Evolutionary conservation across 2,329 filamentous ascomycete species (phyloP).

Genomic region (Karstenula rhodostoma): DNA sequence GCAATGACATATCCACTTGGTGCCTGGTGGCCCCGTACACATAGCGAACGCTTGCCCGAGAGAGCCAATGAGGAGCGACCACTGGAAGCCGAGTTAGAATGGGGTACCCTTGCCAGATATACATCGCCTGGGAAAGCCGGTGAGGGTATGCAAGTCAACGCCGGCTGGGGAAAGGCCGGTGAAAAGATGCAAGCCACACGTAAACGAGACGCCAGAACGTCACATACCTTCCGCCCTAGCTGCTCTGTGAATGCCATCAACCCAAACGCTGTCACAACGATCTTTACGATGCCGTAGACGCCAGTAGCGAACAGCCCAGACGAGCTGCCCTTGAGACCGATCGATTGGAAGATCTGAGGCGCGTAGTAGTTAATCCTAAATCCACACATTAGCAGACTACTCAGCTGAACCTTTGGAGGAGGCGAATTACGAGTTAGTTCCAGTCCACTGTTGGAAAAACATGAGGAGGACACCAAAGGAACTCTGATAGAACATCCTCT

Average conservation of each 20-base stretch:
- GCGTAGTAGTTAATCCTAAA: conserved; percentile 52
- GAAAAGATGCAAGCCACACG: conserved; percentile 3
- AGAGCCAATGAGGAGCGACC: conserved; percentile 54
- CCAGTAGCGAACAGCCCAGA: conserved; percentile 56
- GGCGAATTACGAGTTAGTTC: conserved; percentile 28
- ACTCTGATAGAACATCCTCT: conserved; percentile 52
- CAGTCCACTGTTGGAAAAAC: conserved; percentile 55
- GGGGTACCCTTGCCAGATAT: conserved; percentile 3
- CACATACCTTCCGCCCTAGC: conserved; percentile 51
- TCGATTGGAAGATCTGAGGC: conserved; percentile 55
- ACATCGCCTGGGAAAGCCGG: neutral
- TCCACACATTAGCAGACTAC: neutral
- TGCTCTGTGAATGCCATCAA: conserved; percentile 57
- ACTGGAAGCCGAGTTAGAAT: conserved; percentile 27
- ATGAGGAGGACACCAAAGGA: conserved; percentile 54
- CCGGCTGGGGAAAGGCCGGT: conserved; percentile 2
- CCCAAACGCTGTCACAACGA: conserved; percentile 53
- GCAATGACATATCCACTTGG: neutral
- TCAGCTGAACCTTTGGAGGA: neutral
- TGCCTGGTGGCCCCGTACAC: conserved; percentile 22
- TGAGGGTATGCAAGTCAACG: conserved; percentile 7
- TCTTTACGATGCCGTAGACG: conserved; percentile 58
- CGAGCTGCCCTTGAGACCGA: conserved; percentile 50
- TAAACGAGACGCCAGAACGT: neutral
- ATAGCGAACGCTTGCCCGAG: conserved; percentile 55